Base-by-base conservation (phyloP, 306 rosid species). In the Vigna mungo region DNA sequence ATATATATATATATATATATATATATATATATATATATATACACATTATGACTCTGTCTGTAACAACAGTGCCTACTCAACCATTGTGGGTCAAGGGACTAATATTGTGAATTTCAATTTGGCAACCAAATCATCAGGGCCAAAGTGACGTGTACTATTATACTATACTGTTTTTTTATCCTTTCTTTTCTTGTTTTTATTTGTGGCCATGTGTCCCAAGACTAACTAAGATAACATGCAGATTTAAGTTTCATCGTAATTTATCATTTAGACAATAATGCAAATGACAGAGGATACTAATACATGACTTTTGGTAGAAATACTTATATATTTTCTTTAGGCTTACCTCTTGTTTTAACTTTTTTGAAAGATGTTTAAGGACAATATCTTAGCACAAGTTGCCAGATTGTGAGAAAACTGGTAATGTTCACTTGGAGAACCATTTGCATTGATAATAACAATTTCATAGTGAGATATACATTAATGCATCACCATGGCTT, bases 171-270 rank as follows among this genome's bases (percentile, higher is more conserved):
- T 21, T 56, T 56, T 71, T 37, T 11, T 44, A 43, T 43, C 48
- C 16, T 44, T 44, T 43, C 47, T 10, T 10, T 44, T 44, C n/a
- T 16, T 48, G 46, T 52, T 7, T 70, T 30, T 52, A 52, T 52
- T 52, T 52, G 34, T 51, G 47, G 25, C 39, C 5, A 12, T 10
- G 16, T 10, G 49, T 11, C 14, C 49, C 49, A 44, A 44, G 49
- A 44, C 49, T 44, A 36, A 41, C 16, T 7, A 36, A 71, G 64
- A 71, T 71, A 32, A 14, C 65, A 32, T 71, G 49, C 61, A 18
- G 34, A 12, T 49, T 52, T 71, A 34, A 32, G 63, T 20, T 36
- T 71, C 52, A 36, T 71, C 52, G 51, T 71, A 37, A 53, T 36
- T 71, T 71, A 20, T 11, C 63, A 7, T 6, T 36, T 6, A 18